A percentile compares a stretch with the other conserved stretches of the same genome.
Conservation (phyloP, 257 asterid genomes). For the Solanum etuberosum region DNA sequence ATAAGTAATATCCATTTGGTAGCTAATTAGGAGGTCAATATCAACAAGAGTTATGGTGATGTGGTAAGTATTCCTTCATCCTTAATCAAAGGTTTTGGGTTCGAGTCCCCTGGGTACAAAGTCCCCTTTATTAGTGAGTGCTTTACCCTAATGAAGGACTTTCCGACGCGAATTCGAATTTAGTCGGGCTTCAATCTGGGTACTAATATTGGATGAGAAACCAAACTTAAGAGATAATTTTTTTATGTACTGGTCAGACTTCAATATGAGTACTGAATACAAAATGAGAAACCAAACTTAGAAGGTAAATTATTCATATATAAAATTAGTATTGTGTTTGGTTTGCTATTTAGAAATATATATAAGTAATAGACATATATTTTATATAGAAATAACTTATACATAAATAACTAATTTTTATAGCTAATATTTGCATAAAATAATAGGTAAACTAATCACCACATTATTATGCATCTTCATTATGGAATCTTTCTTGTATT, state of each 20-base stretch:
- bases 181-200: background rate
- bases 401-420: background rate
- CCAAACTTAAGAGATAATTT: background rate
- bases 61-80: no score
- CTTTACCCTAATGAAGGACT: fast-evolving
- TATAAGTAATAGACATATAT: background rate
- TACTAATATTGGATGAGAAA: no score
- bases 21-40: background rate
- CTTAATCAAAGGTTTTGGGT: no score
- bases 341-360: background rate
- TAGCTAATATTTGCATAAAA: background rate
- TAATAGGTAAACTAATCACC: background rate
- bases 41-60: background rate
- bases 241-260: no score
- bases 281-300: no score
- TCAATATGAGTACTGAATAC: no score
- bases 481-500: background rate
- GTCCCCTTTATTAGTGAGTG: background rate
- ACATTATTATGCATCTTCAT: background rate
- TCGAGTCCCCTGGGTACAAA: fast-evolving
- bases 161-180: fast-evolving
- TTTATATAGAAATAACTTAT: no score
- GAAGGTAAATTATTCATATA: background rate
- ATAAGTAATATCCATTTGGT: background rate
- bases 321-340: background rate